Base-by-base conservation (phyloP, 2,329 filamentous ascomycete genomes). In the Pseudohalonectria lignicola region DNA sequence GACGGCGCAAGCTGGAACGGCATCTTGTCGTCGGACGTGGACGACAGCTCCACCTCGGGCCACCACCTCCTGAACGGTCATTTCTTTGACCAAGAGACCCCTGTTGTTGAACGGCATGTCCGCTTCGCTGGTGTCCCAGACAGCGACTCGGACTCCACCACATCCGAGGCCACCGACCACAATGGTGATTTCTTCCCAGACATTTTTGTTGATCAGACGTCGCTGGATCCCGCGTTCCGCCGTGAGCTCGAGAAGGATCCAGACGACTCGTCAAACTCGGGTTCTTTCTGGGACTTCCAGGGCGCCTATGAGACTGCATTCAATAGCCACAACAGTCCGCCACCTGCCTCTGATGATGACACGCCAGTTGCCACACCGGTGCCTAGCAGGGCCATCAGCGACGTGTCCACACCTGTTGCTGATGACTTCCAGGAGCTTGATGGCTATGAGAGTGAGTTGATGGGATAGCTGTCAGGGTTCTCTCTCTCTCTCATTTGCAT, bases 141-240 rank as follows among this genome's bases (percentile, higher is more conserved):
- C 42, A 80, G 80, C 40, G 80, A 85, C 47, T 82, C 73, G 39
- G 73, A 79, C 42, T 74, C 72, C 3, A 78, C 76, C 2, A 50
- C 51, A 1, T 52, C 49, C 38, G 77, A 79, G 36, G 74, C 68
- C 4, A 74, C 79, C 29, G 71, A 77, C 41, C 71, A 78, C 45
- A 60, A 69, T 33, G 71, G 74, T 42, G 74, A 76, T 45, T 74
- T 86, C 45, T 86, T 86, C 44, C 81, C 83, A 1, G 78, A 87
- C 53, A 78, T 90, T 42, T 90, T 90, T 55, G 67, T 88, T 40
- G 76, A 82, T 36, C 82, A 87, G 57, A 81, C 76, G 51, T 70
- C 74, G 13, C 66, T 90, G 5, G 82, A 86, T 48, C 79, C 82
- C 5, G 69, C 71, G 37, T 77, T 90, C 51, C 80, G 82, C 45